Evolutionary conservation across 2,329 filamentous ascomycete genomes (phyloP).

Genomic region (Neofusicoccum sp.): DNA sequence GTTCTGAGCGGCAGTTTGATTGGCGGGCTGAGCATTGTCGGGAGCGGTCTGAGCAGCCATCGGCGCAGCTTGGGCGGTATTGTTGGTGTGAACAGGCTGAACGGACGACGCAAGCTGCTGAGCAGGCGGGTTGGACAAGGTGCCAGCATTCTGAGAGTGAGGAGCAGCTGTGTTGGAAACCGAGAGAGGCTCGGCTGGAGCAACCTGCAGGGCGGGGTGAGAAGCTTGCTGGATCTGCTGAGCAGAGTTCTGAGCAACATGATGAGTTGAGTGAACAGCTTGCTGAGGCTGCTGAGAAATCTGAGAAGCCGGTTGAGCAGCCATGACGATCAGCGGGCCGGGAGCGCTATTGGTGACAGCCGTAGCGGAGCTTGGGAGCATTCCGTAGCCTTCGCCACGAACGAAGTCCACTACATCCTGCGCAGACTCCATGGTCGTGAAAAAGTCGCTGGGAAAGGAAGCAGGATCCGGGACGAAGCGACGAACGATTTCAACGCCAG

Average conservation of each 20-base stretch:
- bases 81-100: too few species aligned
- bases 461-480: slow-evolving; percentile 23
- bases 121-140: too few species aligned
- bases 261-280: background rate
- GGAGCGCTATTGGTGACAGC: background rate
- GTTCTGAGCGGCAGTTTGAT: too few species aligned
- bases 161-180: background rate
- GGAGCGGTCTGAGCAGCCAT: too few species aligned
- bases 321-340: background rate
- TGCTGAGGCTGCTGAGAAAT: background rate
- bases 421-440: slow-evolving; percentile 35
- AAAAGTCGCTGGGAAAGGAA: slow-evolving; percentile 26
- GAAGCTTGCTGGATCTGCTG: background rate
- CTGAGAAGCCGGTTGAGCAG: slow-evolving; percentile 1
- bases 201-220: background rate
- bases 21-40: too few species aligned
- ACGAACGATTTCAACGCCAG: slow-evolving; percentile 26
- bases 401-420: slow-evolving; percentile 34
- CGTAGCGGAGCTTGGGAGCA: background rate
- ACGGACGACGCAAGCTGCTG: too few species aligned
- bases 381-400: background rate
- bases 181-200: background rate
- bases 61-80: too few species aligned
- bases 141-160: too few species aligned
- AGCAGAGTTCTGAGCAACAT: background rate